phyloP scores from a whole-genome alignment of 2,329 filamentous ascomycete species.

The Aspergillus sp. region DNA sequence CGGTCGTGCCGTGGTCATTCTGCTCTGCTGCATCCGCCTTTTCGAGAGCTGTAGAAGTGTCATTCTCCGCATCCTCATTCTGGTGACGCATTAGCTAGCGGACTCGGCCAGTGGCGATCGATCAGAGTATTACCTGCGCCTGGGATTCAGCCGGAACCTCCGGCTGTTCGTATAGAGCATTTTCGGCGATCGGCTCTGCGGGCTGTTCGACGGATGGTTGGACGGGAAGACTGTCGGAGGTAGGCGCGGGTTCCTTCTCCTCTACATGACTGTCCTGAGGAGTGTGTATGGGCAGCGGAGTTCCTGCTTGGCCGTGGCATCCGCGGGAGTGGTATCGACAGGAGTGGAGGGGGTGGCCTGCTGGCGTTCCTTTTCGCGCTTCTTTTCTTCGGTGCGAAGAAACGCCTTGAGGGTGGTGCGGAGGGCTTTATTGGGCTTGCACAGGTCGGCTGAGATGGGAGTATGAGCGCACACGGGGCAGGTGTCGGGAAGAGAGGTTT shows the following conservation, averaged over 20 bases:
- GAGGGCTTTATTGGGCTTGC: conserved; percentile 81
- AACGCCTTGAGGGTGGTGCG: conserved; percentile 88
- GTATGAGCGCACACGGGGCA: conserved; percentile 92
- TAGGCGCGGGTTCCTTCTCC: conserved; percentile 5
- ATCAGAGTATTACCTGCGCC: conserved; percentile 11
- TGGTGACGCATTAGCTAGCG: conserved; percentile 4
- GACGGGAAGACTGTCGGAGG: conserved; percentile 6
- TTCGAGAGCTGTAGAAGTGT: conserved; percentile 4
- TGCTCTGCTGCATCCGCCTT: conserved; percentile 6
- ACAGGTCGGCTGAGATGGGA: conserved; percentile 75
- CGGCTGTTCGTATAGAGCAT: conserved; percentile 2
- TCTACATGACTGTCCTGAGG: conserved; percentile 1
- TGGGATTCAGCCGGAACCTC: conserved; percentile 4
- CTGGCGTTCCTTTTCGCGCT: conserved; percentile 56
- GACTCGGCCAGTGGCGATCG: neutral
- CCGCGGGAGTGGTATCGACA: conserved; percentile 14
- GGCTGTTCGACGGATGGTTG: conserved; percentile 7
- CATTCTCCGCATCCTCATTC: conserved; percentile 9
- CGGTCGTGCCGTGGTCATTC: conserved; percentile 7
- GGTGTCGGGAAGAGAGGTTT: conserved; percentile 62
- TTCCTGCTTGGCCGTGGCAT: conserved; percentile 11
- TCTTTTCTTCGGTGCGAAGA: conserved; percentile 82
- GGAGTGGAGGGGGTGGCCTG: conserved; percentile 24
- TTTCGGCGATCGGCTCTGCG: conserved; percentile 4
- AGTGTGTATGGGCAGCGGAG: conserved; percentile 6